These are phyloP conservation scores for Xerophyta viscosa DNA, from an alignment of 106 monocot species.

Conservation along the genomic window DNA sequence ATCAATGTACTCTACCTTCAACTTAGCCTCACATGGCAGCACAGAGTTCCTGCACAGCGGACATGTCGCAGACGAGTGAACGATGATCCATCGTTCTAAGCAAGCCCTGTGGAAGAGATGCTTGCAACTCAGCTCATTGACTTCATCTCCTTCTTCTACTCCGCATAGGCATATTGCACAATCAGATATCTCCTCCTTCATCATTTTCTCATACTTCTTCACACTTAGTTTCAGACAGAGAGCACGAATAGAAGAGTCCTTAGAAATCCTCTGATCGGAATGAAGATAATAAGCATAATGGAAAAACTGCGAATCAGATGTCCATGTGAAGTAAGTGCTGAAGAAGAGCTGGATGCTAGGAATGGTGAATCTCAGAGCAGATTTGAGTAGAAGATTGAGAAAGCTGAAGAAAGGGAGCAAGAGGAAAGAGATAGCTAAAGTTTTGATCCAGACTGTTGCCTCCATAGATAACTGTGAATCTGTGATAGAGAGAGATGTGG, in stretches of 20 bases:
- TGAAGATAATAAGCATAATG: no score
- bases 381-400: neutral
- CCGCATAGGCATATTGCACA: constrained; percentile 29
- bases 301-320: neutral
- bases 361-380: neutral
- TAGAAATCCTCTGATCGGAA: no score
- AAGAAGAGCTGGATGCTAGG: neutral
- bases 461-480: no score
- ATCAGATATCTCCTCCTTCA: neutral
- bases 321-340: neutral
- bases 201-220: neutral
- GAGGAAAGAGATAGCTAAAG: neutral
- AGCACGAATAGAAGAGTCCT: no score
- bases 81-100: constrained; percentile 25
- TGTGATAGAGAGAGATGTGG: no score
- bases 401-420: constrained; percentile 8
- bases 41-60: constrained; percentile 27
- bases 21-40: neutral
- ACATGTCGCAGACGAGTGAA: constrained; percentile 13
- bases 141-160: constrained; percentile 19
- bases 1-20: constrained; percentile 4
- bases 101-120: constrained; percentile 40
- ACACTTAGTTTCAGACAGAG: no score
- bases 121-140: constrained; percentile 24
- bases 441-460: neutral